Evolutionary conservation across 2,329 filamentous ascomycete genomes (phyloP), one percentile per base, ranked within the genome.

Genomic region (Curvularia eragrostidis): DNA sequence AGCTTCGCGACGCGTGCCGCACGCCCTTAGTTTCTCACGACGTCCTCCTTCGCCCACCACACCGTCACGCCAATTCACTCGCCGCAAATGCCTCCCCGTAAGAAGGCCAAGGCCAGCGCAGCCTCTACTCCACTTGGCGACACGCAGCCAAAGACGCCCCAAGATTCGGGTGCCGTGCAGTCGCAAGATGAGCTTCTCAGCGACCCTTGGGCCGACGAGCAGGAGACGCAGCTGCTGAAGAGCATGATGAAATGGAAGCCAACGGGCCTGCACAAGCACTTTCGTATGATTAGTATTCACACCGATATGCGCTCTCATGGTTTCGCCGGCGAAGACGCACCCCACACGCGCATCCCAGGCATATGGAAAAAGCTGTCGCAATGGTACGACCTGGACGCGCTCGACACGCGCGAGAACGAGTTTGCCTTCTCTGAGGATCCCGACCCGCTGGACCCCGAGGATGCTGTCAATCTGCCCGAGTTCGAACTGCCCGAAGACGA

Each of bases 211-310:
- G 97, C 93, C 3, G 93, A 97, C 70, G 94, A 97, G 72, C 95
- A 99, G 77, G 90, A 96, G 65, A 93, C 91, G 1, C 93, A 92
- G 39, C 83, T 99, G 0, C 92, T 97, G 80, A 97, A 97, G 75
- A 92, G 89, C 51, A 89, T 98, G 65, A 93, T 98, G 64, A 86
- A 89, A 73, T 97, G 91, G 90, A 99, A 99, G 75, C 95, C 95
- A n/a, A 94, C 94, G 39, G 94, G 82, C 48, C 84, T 88, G 72
- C 87, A 87, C 73, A 75, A 81, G 30, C 79, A 83, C 26, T 79
- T 88, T 3, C 84, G 85, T 18, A 84, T 90, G 66, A 75, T 77
- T 24, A 72, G 65, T 8, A 77, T 77, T 23, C 70, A 75, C 59
- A 74, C 67, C 55, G 67, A 74, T 66, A 69, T 75, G 69, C 67